These are phyloP conservation scores for Fusarium nelsonii DNA, from an alignment of 2,329 filamentous ascomycete species.

Conservation along the genomic window DNA sequence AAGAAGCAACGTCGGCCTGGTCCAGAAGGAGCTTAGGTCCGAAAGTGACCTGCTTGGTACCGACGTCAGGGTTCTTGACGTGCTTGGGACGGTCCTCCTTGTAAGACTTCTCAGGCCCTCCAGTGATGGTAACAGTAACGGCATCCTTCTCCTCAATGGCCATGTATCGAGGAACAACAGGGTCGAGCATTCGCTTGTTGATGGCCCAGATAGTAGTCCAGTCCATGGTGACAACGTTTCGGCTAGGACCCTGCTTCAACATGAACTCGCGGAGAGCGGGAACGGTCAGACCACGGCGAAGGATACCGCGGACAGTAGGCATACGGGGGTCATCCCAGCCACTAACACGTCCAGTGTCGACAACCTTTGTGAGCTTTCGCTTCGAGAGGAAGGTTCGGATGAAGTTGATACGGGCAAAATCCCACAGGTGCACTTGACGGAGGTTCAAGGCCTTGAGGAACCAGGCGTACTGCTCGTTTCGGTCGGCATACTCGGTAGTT, in stretches of 20 bases:
- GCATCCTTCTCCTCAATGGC: conserved; percentile 77
- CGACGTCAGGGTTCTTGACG: conserved; percentile 87
- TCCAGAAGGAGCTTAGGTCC: conserved; percentile 83
- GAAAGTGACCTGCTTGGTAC: conserved; percentile 86
- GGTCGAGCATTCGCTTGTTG: conserved; percentile 88
- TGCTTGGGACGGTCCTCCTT: conserved; percentile 86
- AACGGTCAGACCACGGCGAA: conserved; percentile 82
- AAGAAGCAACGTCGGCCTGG: conserved; percentile 85
- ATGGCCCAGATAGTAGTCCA: conserved; percentile 80
- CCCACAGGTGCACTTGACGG: conserved; percentile 85
- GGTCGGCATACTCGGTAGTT: conserved; percentile 89
- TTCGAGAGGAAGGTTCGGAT: conserved; percentile 86
- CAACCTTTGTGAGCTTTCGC: conserved; percentile 86
- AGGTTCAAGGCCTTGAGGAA: conserved; percentile 80
- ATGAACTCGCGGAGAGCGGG: conserved; percentile 86
- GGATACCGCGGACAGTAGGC: conserved; percentile 85
- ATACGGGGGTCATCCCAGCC: conserved; percentile 91
- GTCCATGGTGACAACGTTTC: conserved; percentile 86
- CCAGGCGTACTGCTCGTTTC: conserved; percentile 89
- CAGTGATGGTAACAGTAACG: conserved; percentile 77
- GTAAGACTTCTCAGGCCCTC: conserved; percentile 71
- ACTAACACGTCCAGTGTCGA: conserved; percentile 80
- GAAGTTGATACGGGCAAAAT: conserved; percentile 88
- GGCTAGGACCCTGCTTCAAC: conserved; percentile 83
- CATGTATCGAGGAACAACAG: conserved; percentile 78